phyloP scores from a whole-genome alignment of 2,329 filamentous ascomycete genomes.

The Colletotrichum falcatum region DNA sequence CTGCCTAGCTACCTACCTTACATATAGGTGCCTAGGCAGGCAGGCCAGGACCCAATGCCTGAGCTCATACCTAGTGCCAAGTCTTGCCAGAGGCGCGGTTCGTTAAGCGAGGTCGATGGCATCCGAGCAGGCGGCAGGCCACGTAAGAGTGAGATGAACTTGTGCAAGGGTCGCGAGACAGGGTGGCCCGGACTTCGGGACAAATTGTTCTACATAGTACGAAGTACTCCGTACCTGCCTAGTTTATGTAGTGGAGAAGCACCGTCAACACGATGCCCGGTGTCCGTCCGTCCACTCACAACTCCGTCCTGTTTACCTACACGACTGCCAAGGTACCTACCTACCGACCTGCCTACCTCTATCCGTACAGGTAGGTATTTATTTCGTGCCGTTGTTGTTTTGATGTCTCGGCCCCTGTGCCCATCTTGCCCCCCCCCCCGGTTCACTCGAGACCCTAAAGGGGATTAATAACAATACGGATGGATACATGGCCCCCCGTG shows the following conservation, averaged over 20 bases:
- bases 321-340: background rate
- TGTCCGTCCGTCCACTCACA: background rate
- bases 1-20: background rate
- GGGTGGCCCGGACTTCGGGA: conserved; percentile 2
- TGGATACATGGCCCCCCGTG: too few relatives aligned
- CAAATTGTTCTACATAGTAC: conserved; percentile 8
- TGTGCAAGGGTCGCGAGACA: background rate
- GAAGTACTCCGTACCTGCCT: too few relatives aligned
- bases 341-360: too few relatives aligned
- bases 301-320: background rate
- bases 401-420: too few relatives aligned
- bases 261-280: background rate
- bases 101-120: background rate
- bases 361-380: too few relatives aligned
- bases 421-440: too few relatives aligned
- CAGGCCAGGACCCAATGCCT: background rate
- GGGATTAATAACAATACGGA: too few relatives aligned
- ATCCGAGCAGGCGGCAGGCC: background rate
- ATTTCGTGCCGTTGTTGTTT: too few relatives aligned
- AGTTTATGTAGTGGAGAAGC: background rate
- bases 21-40: background rate
- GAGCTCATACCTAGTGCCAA: background rate
- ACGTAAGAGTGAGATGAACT: background rate
- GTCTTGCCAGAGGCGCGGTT: conserved; percentile 4
- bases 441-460: too few relatives aligned